Evolutionary conservation across 2,329 filamentous ascomycete genomes (phyloP), one percentile per base, ranked within the genome.

Genomic region (Fusarium camptoceras): DNA sequence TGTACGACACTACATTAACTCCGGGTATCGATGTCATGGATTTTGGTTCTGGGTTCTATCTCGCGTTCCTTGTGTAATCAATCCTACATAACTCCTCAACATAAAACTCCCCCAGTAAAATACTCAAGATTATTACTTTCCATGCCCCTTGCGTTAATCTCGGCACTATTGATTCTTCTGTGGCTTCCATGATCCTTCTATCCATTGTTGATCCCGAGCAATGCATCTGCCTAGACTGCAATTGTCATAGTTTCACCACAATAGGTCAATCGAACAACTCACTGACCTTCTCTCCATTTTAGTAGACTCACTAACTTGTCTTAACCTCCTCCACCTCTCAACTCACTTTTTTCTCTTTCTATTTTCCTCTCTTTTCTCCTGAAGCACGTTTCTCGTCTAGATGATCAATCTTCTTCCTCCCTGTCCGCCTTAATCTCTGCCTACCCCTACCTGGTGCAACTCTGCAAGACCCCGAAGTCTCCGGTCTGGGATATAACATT

Each of bases 101-200:
- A 50, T 25, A 50, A 51, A 27, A 51, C 20, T 20, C 9, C 24
- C 43, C 43, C 58, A 20, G 28, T 64, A 55, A 41, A 46, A 44
- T 41, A 47, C 24, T 28, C 27, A 46, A 44, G 16, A 14, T 41
- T 28, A 42, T 47, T 25, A 42, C 41, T 20, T 43, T 58, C 47
- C 18, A 42, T 51, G 31, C 15, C 18, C 58, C 31, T 59, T 28
- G 28, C 2, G 48, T 43, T 56, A 66, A 66, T 66, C 62, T 66
- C 63, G 62, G 61, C 62, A 65, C 44, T 27, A 44, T 47, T 55
- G 39, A 27, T 66, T 66, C 61, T 55, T 53, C 37, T 50, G n/a
- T 31, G 42, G 47, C 55, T 66, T 66, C 63, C 55, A 66, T 66
- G 55, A 66, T 46, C 41, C 28, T 66, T 66, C 63, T 41, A 66